Conservation (phyloP, 352 stramenopile genomes). For the Phytopythium oedochilum region DNA sequence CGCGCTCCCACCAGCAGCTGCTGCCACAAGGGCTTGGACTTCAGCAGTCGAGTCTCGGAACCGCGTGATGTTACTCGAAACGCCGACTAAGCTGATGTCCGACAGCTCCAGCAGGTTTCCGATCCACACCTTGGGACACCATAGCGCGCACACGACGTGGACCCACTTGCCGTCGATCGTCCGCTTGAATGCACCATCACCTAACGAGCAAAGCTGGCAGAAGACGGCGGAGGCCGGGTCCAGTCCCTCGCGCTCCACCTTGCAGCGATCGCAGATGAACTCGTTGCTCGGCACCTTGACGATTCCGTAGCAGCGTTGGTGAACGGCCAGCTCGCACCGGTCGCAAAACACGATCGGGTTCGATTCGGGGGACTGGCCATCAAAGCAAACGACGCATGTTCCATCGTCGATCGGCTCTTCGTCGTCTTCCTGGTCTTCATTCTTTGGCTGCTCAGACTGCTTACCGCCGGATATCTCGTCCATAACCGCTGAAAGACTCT, state of each 20-base stretch:
- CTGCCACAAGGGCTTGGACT: conserved; percentile 33
- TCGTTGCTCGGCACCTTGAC: conserved; percentile 77
- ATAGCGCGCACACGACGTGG: conserved; percentile 87
- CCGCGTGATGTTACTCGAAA: conserved; percentile 23
- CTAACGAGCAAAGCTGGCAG: conserved; percentile 82
- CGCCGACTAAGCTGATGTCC: conserved; percentile 69
- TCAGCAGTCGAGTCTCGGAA: conserved; percentile 61
- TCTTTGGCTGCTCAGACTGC: background rate
- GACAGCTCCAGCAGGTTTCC: conserved; percentile 69
- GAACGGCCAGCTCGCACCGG: conserved; percentile 84
- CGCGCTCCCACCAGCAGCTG: background rate
- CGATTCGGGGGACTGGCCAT: conserved; percentile 78
- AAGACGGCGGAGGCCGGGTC: conserved; percentile 58
- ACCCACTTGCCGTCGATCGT: conserved; percentile 87
- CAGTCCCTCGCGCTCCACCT: conserved; percentile 39
- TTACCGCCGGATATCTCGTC: background rate
- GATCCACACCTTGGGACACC: conserved; percentile 85
- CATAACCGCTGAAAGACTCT: conserved; percentile 13
- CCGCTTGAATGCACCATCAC: conserved; percentile 83
- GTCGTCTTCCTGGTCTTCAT: conserved; percentile 11
- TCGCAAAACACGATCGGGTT: conserved; percentile 91
- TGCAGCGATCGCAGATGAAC: conserved; percentile 88
- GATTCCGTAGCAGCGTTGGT: conserved; percentile 88
- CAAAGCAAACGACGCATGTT: conserved; percentile 88
- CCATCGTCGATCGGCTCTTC: conserved; percentile 76